A percentile compares a stretch with the other conserved stretches of the same genome.
These are phyloP conservation scores for Apiotrichum gamsii DNA, from an alignment of 1,284 basidiomycete species.

Conservation along the genomic window DNA sequence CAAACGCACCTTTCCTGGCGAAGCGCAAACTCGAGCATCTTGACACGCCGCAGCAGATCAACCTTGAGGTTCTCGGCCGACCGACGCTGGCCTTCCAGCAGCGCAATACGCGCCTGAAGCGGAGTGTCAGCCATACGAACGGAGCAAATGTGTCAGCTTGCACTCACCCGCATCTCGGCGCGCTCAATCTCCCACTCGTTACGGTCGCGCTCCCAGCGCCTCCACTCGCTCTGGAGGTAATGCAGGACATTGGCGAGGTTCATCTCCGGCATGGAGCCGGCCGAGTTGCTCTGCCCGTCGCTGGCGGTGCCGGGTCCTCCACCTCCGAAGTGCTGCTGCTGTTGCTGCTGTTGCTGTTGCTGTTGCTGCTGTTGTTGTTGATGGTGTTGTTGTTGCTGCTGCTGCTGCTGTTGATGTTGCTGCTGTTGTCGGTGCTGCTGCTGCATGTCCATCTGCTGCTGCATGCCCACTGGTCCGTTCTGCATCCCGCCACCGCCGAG, in stretches of 20 bases:
- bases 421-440: too few relatives aligned
- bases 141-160: background rate
- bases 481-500: too few relatives aligned
- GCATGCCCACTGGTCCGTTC: too few relatives aligned
- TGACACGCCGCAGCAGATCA: slow-evolving; percentile 90
- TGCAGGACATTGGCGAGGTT: slow-evolving; percentile 92
- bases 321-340: background rate
- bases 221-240: slow-evolving; percentile 96
- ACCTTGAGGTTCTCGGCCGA: slow-evolving; percentile 96
- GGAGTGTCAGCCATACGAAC: background rate
- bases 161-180: slow-evolving; percentile 91
- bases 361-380: too few relatives aligned
- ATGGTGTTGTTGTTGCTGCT: too few relatives aligned
- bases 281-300: slow-evolving; percentile 29
- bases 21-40: slow-evolving; percentile 96
- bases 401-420: too few relatives aligned
- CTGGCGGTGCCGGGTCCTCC: slow-evolving; percentile 3
- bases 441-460: too few relatives aligned
- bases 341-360: too few relatives aligned
- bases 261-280: slow-evolving; percentile 55
- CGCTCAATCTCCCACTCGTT: slow-evolving; percentile 99
- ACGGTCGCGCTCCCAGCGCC: slow-evolving; percentile 89
- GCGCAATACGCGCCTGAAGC: slow-evolving; percentile 84
- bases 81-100: slow-evolving; percentile 90
- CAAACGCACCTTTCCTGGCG: slow-evolving; percentile 77